Conservation (phyloP, 352 stramenopile genomes). For the Phytophthora pistaciae region DNA sequence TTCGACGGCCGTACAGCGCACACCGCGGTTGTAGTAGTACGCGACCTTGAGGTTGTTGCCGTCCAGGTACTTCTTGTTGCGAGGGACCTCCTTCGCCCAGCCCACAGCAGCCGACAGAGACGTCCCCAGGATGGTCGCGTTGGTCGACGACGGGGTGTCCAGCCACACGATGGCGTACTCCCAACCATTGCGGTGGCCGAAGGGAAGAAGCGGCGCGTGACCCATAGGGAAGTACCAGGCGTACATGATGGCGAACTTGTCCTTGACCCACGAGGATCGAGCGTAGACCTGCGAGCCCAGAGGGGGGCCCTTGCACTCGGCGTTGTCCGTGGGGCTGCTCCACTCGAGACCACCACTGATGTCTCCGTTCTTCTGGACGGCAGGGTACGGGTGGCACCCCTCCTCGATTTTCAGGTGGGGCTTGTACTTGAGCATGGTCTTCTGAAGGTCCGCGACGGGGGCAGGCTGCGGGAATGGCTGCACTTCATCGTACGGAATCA, state of each 20-base stretch:
- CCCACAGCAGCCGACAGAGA: constrained; percentile 32
- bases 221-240: constrained; percentile 54
- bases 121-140: constrained; percentile 25
- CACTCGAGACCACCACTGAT: constrained; percentile 41
- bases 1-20: constrained; percentile 23
- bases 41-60: constrained; percentile 35
- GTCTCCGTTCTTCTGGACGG: constrained; percentile 39
- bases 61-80: constrained; percentile 20
- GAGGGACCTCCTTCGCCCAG: constrained; percentile 30
- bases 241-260: constrained; percentile 31
- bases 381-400: constrained; percentile 29
- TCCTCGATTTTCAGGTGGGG: constrained; percentile 20
- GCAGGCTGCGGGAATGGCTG: constrained; percentile 4
- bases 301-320: constrained; percentile 16
- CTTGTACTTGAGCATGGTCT: constrained; percentile 22
- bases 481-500: constrained; percentile 11
- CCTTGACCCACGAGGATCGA: constrained; percentile 18
- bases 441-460: constrained; percentile 11
- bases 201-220: constrained; percentile 15
- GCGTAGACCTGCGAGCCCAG: constrained; percentile 34
- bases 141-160: constrained; percentile 19
- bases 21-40: constrained; percentile 37
- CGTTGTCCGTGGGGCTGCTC: constrained; percentile 21
- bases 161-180: constrained; percentile 55
- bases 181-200: constrained; percentile 51